Conservation (phyloP, 352 stramenopile genomes). For the Pythium phragmitis region DNA sequence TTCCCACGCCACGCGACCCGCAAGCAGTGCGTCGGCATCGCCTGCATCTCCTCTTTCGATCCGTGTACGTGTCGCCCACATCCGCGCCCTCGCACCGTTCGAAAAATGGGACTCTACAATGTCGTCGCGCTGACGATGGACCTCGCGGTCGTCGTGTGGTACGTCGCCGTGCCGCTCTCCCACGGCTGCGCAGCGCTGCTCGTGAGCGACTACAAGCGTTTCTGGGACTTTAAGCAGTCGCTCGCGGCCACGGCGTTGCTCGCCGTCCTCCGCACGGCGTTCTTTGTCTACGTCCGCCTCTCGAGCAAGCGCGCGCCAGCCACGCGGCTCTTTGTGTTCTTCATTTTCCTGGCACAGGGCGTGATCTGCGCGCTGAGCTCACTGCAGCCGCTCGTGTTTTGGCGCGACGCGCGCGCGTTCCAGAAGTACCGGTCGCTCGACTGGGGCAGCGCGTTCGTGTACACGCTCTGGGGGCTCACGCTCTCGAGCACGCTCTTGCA, state of each 20-base stretch:
- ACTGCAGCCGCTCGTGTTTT: conserved; percentile 67
- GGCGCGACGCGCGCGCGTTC: conserved; percentile 54
- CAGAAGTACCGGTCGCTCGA: conserved; percentile 35
- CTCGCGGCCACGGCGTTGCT: conserved; percentile 55
- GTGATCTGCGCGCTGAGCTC: conserved; percentile 43
- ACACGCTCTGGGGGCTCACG: conserved; percentile 44
- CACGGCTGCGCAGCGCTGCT: conserved; percentile 35
- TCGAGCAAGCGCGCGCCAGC: conserved; percentile 70
- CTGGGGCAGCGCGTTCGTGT: conserved; percentile 62
- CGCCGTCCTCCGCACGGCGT: conserved; percentile 44
- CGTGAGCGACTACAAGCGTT: conserved; percentile 32
- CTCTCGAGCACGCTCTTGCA: conserved; percentile 57
- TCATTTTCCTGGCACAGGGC: conserved; percentile 64
- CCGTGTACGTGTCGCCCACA: background rate
- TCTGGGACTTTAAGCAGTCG: conserved; percentile 66
- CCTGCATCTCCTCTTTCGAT: conserved; percentile 9
- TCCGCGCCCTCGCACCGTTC: background rate
- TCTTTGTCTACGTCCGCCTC: conserved; percentile 72
- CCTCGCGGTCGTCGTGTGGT: conserved; percentile 56
- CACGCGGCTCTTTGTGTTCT: conserved; percentile 78
- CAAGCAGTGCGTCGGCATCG: background rate
- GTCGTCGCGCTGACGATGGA: conserved; percentile 55
- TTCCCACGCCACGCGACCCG: background rate
- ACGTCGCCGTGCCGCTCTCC: conserved; percentile 42
- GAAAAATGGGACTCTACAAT: conserved; percentile 68